phyloP scores from a whole-genome alignment of 768 basidiomycete species.

The Boletus rufocinnamomeus region DNA sequence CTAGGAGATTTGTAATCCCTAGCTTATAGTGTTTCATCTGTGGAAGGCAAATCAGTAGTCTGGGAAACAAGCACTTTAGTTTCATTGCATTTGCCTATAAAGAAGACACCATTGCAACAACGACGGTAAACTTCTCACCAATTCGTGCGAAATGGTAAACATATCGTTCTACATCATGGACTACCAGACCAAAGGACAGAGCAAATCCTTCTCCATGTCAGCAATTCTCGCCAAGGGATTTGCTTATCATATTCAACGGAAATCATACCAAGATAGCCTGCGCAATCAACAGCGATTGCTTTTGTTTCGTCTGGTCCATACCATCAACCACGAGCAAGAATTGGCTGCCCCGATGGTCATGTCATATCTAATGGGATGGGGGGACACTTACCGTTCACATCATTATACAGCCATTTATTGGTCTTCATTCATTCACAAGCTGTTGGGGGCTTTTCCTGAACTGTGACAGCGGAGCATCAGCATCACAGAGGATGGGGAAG shows the following conservation, averaged over 20 bases:
- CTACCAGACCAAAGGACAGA: conserved; percentile 40
- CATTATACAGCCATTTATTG: conserved; percentile 23
- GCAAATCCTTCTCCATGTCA: conserved; percentile 19
- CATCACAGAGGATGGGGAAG: too few relatives aligned
- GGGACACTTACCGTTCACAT: conserved; percentile 40
- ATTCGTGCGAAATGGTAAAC: background rate
- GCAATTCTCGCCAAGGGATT: conserved; percentile 37
- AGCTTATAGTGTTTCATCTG: too few relatives aligned
- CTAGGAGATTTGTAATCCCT: too few relatives aligned
- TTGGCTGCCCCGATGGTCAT: conserved; percentile 40
- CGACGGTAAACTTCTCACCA: background rate
- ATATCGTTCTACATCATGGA: conserved; percentile 32
- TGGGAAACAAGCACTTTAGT: too few relatives aligned
- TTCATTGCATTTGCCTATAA: too few relatives aligned
- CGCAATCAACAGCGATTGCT: conserved; percentile 32
- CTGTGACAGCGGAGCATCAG: background rate
- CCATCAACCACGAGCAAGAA: conserved; percentile 41
- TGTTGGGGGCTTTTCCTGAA: background rate
- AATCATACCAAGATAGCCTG: background rate
- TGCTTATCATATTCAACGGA: conserved; percentile 32
- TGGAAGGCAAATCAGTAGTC: too few relatives aligned
- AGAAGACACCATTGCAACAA: background rate
- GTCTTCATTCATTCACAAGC: background rate
- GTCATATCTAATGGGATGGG: conserved; percentile 47
- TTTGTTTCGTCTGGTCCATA: conserved; percentile 34